phyloP scores from a whole-genome alignment of 163 green algal species.

The Chlorella variabilis region DNA sequence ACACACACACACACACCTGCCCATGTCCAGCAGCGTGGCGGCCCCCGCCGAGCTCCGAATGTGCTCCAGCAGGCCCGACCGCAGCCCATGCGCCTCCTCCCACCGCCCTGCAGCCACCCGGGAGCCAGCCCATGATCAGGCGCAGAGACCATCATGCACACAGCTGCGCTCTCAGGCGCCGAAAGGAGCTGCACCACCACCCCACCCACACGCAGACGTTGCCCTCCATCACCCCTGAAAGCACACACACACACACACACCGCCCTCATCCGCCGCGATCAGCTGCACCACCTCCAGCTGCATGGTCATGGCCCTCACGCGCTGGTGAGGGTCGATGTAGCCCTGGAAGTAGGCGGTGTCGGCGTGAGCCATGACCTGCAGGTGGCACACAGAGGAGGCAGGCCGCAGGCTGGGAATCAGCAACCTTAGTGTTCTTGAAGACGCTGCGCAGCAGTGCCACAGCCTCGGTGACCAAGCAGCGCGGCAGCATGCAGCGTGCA shows the following conservation, averaged over 20 bases:
- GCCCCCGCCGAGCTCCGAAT: constrained; percentile 50
- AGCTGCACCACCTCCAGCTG: constrained; percentile 32
- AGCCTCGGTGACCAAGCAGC: too few relatives aligned
- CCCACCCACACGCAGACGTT: too few relatives aligned
- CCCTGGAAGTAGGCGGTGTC: constrained; percentile 10
- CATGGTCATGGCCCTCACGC: constrained; percentile 6
- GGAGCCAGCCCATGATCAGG: too few relatives aligned
- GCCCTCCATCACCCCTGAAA: too few relatives aligned
- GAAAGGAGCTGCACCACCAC: too few relatives aligned
- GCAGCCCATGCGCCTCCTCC: constrained; percentile 48
- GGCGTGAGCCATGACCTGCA: constrained; percentile 13
- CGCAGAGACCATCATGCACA: too few relatives aligned
- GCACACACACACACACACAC: neutral
- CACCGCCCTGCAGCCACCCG: constrained; percentile 53
- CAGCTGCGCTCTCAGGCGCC: too few relatives aligned
- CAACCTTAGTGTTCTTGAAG: too few relatives aligned
- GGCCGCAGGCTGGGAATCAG: too few relatives aligned
- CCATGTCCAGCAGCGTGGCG: constrained; percentile 67
- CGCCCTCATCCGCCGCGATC: neutral
- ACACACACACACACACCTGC: constrained; percentile 28
- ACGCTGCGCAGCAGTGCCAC: too few relatives aligned
- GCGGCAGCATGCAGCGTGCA: too few relatives aligned
- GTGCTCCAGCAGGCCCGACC: constrained; percentile 49
- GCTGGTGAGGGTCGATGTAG: constrained; percentile 4
- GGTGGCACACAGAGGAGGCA: neutral